Evolutionary conservation across 495 filamentous ascomycete species (phyloP).

Genomic region (Xylaria flabelliformis): DNA sequence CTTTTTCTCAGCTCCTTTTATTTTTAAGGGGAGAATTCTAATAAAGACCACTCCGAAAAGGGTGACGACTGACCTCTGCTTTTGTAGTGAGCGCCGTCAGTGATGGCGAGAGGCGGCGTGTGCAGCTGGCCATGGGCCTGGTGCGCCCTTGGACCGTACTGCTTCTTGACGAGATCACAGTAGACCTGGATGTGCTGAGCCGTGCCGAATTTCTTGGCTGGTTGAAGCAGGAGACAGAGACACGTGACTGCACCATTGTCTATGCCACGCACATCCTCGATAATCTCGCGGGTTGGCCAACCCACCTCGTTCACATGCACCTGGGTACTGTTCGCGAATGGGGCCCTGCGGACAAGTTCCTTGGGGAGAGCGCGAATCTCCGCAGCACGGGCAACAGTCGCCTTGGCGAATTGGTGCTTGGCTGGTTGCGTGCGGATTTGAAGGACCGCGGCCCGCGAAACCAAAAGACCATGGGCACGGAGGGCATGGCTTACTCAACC

Average conservation of each 20-base stretch:
- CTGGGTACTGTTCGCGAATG: constrained; percentile 83
- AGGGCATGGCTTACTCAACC: constrained; percentile 74
- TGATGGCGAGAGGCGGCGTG: constrained; percentile 88
- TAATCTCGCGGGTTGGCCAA: constrained; percentile 90
- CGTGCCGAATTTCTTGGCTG: constrained; percentile 86
- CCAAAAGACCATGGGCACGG: constrained; percentile 58
- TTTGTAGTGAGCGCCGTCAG: constrained; percentile 78
- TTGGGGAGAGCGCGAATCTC: constrained; percentile 49
- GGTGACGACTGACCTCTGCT: not conserved
- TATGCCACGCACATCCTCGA: constrained; percentile 98
- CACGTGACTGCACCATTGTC: constrained; percentile 83
- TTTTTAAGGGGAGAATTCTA: too few species aligned
- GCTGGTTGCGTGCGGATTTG: constrained; percentile 87
- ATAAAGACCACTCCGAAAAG: too few species aligned
- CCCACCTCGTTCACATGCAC: constrained; percentile 94
- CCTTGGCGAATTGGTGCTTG: constrained; percentile 82
- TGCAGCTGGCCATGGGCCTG: constrained; percentile 96
- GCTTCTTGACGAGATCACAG: constrained; percentile 95
- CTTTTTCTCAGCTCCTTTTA: too few species aligned
- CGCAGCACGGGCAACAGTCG: constrained; percentile 69
- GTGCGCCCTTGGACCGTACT: constrained; percentile 91
- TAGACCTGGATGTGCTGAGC: constrained; percentile 89
- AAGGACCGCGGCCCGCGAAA: constrained; percentile 77
- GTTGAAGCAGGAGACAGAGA: constrained; percentile 84
- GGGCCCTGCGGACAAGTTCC: constrained; percentile 68